These are phyloP conservation scores for Mucor velutinosus DNA, from an alignment of 371 early-diverging fungal species.

Conservation along the genomic window DNA sequence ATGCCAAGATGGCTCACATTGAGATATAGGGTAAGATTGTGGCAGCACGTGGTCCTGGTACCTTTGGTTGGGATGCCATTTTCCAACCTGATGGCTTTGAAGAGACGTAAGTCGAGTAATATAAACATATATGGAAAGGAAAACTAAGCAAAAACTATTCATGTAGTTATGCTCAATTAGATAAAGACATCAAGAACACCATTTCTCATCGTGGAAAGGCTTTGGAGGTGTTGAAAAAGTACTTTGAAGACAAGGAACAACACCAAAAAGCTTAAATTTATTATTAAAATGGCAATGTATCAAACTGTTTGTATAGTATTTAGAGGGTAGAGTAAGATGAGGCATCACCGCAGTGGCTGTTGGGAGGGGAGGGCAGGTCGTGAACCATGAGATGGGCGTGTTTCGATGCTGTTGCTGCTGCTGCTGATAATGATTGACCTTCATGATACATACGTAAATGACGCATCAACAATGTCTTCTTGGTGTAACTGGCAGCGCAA, in stretches of 20 bases:
- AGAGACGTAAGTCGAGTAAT: slow-evolving; percentile 53
- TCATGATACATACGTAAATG: slow-evolving; percentile 11
- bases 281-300: not conserved
- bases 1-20: not conserved
- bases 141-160: not conserved
- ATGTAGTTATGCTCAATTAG: slow-evolving; percentile 89
- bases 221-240: slow-evolving; percentile 70
- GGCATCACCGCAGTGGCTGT: slow-evolving; percentile 6
- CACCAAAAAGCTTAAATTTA: not conserved
- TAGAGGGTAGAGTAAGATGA: not conserved
- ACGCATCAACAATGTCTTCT: slow-evolving; percentile 10
- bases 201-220: slow-evolving; percentile 90
- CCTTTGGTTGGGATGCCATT: slow-evolving; percentile 96
- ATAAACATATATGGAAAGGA: slow-evolving; percentile 7
- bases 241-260: slow-evolving; percentile 27
- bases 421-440: not conserved
- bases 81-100: slow-evolving; percentile 88
- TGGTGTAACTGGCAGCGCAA: slow-evolving; percentile 5
- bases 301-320: not conserved
- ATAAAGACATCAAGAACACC: slow-evolving; percentile 77
- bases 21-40: slow-evolving; percentile 80
- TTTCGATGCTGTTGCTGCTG: not conserved
- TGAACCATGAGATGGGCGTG: not conserved
- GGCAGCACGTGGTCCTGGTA: slow-evolving; percentile 77
- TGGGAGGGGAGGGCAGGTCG: slow-evolving; percentile 5